Conservation (phyloP, 2,329 filamentous ascomycete genomes). For the Fusarium sp. region DNA sequence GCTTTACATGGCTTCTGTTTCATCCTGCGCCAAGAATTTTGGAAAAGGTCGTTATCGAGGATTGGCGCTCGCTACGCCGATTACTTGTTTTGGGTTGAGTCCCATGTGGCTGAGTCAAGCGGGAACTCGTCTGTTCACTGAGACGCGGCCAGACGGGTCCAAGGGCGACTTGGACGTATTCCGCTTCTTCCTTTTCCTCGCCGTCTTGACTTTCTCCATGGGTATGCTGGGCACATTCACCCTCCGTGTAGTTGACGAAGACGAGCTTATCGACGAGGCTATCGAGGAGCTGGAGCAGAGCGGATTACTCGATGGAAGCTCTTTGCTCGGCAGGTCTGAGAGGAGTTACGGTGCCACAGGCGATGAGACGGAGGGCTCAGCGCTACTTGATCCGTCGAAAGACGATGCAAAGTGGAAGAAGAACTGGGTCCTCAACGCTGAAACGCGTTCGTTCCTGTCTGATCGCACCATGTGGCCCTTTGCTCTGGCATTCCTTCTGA, state of each 20-base stretch:
- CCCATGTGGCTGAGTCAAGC: slow-evolving; percentile 97
- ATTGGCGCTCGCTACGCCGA: slow-evolving; percentile 87
- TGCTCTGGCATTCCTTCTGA: slow-evolving; percentile 88
- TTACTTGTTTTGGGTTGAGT: slow-evolving; percentile 91
- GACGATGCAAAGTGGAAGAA: slow-evolving; percentile 75
- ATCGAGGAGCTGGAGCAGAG: slow-evolving; percentile 92
- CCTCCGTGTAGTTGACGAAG: slow-evolving; percentile 82
- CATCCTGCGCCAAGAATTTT: slow-evolving; percentile 98
- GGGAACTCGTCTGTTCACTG: slow-evolving; percentile 80
- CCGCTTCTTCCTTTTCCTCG: slow-evolving; percentile 87
- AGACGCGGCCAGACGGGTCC: slow-evolving; percentile 70
- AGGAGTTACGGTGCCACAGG: slow-evolving; percentile 70
- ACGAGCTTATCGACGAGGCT: slow-evolving; percentile 87
- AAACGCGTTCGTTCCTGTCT: slow-evolving; percentile 83
- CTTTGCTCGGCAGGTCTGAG: slow-evolving; percentile 70
- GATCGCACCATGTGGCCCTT: slow-evolving; percentile 98
- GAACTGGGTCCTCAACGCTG: slow-evolving; percentile 88
- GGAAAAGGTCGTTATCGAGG: slow-evolving; percentile 88
- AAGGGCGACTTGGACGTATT: slow-evolving; percentile 77
- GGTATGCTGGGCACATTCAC: slow-evolving; percentile 79
- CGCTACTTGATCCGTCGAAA: slow-evolving; percentile 50
- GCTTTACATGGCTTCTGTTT: slow-evolving; percentile 92
- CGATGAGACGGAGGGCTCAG: slow-evolving; percentile 58
- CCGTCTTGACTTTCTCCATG: slow-evolving; percentile 72
- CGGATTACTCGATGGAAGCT: slow-evolving; percentile 79